A percentile compares a stretch with the other conserved stretches of the same genome.
Evolutionary conservation across 495 filamentous ascomycete species (phyloP).

Genomic region (Viridothelium virens): DNA sequence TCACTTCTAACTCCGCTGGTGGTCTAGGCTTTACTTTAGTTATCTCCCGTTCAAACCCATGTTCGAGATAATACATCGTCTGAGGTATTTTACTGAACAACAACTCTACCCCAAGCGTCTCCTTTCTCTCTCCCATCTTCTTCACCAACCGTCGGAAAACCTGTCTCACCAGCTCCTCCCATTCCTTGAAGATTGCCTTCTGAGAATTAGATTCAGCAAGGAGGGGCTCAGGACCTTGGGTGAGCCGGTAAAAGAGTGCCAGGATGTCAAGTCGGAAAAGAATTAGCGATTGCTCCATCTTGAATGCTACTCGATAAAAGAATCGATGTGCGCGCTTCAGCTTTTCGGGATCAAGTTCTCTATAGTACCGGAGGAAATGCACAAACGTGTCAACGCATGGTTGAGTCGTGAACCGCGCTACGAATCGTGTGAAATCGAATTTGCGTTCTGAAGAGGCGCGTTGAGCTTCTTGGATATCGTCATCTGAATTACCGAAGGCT

Average conservation of each 20-base stretch:
- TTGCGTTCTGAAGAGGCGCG: slow-evolving; percentile 69
- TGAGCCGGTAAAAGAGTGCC: slow-evolving; percentile 78
- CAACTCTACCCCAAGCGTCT: slow-evolving; percentile 68
- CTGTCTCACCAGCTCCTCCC: slow-evolving; percentile 83
- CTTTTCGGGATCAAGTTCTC: slow-evolving; percentile 70
- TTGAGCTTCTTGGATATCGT: slow-evolving; percentile 43
- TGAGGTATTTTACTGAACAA: slow-evolving; percentile 87
- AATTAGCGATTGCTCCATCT: slow-evolving; percentile 79
- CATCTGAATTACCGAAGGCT: slow-evolving; percentile 24
- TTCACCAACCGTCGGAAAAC: slow-evolving; percentile 52
- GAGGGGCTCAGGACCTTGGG: slow-evolving; percentile 79
- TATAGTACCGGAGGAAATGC: slow-evolving; percentile 67
- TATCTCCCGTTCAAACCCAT: slow-evolving; percentile 79
- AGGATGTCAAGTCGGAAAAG: slow-evolving; percentile 88
- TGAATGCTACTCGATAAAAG: slow-evolving; percentile 91
- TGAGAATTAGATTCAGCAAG: slow-evolving; percentile 44
- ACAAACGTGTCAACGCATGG: slow-evolving; percentile 85
- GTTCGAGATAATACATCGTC: slow-evolving; percentile 78
- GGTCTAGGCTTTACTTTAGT: slow-evolving; percentile 51
- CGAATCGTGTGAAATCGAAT: slow-evolving; percentile 86
- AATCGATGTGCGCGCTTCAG: slow-evolving; percentile 91
- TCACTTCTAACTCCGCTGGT: slow-evolving; percentile 73
- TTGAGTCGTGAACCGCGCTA: slow-evolving; percentile 71
- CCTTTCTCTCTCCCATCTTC: slow-evolving; percentile 76
- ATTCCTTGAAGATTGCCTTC: slow-evolving; percentile 61